Evolutionary conservation across 352 stramenopile species (phyloP), one percentile per base, ranked within the genome.

Genomic region (Blastocystis sp.): DNA sequence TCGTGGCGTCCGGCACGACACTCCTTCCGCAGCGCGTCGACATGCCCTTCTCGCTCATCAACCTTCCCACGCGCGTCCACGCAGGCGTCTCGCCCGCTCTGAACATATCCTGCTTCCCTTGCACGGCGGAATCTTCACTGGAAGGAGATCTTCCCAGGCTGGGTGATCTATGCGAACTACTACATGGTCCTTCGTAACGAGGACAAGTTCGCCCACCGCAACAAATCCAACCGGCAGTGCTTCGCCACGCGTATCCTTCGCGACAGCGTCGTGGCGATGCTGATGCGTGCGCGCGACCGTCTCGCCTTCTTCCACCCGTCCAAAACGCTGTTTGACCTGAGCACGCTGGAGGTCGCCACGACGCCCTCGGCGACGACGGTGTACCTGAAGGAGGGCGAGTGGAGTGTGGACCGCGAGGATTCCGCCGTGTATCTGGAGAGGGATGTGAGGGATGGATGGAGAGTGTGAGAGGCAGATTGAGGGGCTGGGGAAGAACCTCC

Each of bases 1-100:
- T 98, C 45, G 92, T 98, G 28, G 96, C 96, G 0, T 97, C 95
- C 2, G 95, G 94, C 17, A 93, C 96, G 14, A 92, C 92, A 61
- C 95, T 93, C 45, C 90, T 97, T 4, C 93, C 94, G n/a, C 94
- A 98, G 89, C 2, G 74, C 91, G 92, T 84, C 90, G 90, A 52
- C 90, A 96, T 92, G 90, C 91, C 64, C 90, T 97, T 89, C 87
- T 92, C 28, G 90, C 91, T 89, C 80, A 96, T 89, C 94, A 94
- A 66, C 92, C 92, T 43, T 91, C 92, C 28, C 92, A 94, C 88
- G 4, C 11, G 38, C 23, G 60, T 28, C 19, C 66, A 79, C 45
- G 14, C 34, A 17, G 48, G 61, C 19, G 11, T 89, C 28, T 88
- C 61, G 53, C 80, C 79, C 56, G 89, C 71, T 19, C 62, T 91